Evolutionary conservation across 2,329 filamentous ascomycete genomes (phyloP).

Genomic region (Botryotinia calthae): DNA sequence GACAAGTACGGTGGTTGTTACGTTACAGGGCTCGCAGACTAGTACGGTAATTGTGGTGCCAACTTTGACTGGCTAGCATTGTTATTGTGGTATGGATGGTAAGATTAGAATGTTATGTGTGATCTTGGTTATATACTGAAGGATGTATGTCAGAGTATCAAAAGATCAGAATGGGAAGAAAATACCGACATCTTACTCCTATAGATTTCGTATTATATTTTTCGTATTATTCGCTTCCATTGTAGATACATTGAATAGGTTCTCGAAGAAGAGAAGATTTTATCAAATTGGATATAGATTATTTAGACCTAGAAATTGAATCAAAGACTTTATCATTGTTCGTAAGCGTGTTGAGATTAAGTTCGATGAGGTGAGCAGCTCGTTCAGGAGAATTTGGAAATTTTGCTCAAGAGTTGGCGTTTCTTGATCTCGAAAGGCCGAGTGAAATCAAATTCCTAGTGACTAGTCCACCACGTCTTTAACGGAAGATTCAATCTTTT

Average conservation of each 20-base stretch:
- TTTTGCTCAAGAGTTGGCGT: rapidly evolving
- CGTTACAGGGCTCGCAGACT: background rate
- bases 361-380: rapidly evolving
- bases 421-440: background rate
- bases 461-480: background rate
- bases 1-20: conserved; percentile 15
- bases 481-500: background rate
- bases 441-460: background rate
- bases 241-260: background rate
- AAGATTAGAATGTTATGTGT: background rate
- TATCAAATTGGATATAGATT: background rate
- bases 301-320: background rate
- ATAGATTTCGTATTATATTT: background rate
- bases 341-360: background rate
- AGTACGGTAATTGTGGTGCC: background rate
- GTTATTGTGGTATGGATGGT: background rate
- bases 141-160: background rate
- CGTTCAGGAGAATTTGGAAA: background rate
- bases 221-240: background rate
- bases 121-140: background rate
- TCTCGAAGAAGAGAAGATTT: background rate
- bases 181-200: background rate
- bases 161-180: too few relatives aligned
- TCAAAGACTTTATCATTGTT: background rate
- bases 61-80: background rate